Percentiles rank a stretch among this genome's conserved stretches.
Conservation (phyloP, 495 filamentous ascomycete species). For the Penicillium silybi region DNA sequence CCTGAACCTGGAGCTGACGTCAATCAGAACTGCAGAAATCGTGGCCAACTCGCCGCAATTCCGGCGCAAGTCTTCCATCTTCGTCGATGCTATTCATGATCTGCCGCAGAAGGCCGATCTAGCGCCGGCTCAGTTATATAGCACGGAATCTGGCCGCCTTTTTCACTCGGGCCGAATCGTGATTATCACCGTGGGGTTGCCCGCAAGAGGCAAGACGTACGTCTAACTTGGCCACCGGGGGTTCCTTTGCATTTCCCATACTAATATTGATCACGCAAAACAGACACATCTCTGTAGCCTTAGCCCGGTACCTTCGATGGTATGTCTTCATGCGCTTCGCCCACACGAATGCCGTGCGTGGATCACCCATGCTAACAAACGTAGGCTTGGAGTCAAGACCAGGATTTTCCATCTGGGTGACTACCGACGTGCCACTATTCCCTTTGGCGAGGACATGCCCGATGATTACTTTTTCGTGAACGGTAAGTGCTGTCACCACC, state of each 20-base stretch:
- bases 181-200: conserved; percentile 93
- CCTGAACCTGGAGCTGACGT: conserved; percentile 19
- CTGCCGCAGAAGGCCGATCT: conserved; percentile 76
- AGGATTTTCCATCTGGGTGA: conserved; percentile 96
- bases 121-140: conserved; percentile 96
- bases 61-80: conserved; percentile 86
- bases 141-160: conserved; percentile 91
- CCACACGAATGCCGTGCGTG: not conserved
- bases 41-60: conserved; percentile 79
- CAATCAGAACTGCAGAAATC: conserved; percentile 67
- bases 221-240: conserved; percentile 24
- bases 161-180: conserved; percentile 97
- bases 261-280: conserved; percentile 9
- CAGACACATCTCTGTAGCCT: conserved; percentile 90
- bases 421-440: conserved; percentile 88
- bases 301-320: conserved; percentile 94
- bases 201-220: conserved; percentile 94
- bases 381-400: conserved; percentile 66
- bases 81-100: conserved; percentile 97
- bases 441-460: conserved; percentile 79
- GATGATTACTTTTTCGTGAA: conserved; percentile 98
- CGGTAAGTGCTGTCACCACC: conserved; percentile 43
- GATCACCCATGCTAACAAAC: not conserved
- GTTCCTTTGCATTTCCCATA: not conserved
- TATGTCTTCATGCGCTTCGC: conserved; percentile 35